Evolutionary conservation across 2,329 filamentous ascomycete species (phyloP), one percentile per base, ranked within the genome.

Genomic region (Remersonia thermophila): DNA sequence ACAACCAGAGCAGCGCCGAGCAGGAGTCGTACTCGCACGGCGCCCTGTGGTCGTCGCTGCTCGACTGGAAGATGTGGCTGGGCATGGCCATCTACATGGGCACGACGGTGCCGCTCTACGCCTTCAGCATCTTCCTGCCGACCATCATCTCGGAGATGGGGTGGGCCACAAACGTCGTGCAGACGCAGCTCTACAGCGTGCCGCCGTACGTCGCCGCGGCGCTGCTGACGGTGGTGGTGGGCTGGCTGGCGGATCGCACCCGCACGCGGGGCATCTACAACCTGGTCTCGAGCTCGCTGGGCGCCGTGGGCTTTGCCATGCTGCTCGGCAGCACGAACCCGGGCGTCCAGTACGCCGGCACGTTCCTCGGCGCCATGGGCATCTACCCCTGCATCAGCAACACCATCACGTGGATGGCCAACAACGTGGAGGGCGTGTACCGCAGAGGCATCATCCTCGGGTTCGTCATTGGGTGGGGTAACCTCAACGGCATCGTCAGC

Each of bases 391-490:
- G 77, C 50, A 83, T 94, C 38, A 63, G 84, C 8, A 91, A 93
- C 53, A 93, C 84, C 0, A 84, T 95, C 44, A 77, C 79, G 2
- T 95, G 87, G 87, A 67, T 80, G 13, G 77, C 79, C 32, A 95
- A 95, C 61, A 95, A 94, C 44, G 71, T 78, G 25, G 87, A 94
- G 58, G 82, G 87, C 12, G 83, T 89, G 2, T 93, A 93, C 61
- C 94, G 94, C 64, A 75, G 87, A 25, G 87, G 86, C 27, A 80
- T 94, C n/a, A 83, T 84, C 0, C 61, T 95, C 1, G 87, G 87
- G 0, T 77, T 93, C 45, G 81, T 94, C 35, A 93, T 95, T 41
- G 86, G 81, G 15, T 93, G 84, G 83, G 87, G 87, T 25, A 94
- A 95, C 53, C 63, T 95, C 30, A 93, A 93, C 53, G 87, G 87